phyloP scores from a whole-genome alignment of 371 early-diverging fungal genomes.

The Circinella umbellata region DNA sequence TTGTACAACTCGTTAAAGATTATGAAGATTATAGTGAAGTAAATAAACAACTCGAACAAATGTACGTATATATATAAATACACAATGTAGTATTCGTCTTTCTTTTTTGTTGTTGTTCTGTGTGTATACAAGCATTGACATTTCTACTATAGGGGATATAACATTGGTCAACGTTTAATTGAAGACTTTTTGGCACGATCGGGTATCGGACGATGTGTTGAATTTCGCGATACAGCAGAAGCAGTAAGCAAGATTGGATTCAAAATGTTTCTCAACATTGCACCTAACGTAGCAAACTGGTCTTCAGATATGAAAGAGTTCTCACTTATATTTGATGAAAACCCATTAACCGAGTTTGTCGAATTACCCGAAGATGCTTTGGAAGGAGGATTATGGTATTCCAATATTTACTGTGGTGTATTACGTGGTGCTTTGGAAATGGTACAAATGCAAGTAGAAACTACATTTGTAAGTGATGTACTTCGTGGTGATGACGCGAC shows the following conservation, averaged over 20 bases:
- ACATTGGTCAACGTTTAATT: constrained; percentile 94
- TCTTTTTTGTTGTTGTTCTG: no score
- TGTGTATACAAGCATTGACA: no score
- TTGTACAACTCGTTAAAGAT: constrained; percentile 94
- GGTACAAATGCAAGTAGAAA: constrained; percentile 95
- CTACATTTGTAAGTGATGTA: constrained; percentile 81
- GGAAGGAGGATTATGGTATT: constrained; percentile 92
- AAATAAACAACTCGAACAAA: constrained; percentile 96
- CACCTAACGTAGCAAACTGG: constrained; percentile 84
- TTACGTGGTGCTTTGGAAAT: constrained; percentile 95
- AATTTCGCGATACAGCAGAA: constrained; percentile 93
- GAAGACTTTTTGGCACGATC: constrained; percentile 96
- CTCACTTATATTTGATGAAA: constrained; percentile 90
- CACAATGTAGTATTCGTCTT: no score
- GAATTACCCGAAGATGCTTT: constrained; percentile 81
- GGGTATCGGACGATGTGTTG: constrained; percentile 80
- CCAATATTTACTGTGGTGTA: constrained; percentile 94
- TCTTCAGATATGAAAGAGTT: constrained; percentile 86
- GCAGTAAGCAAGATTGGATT: constrained; percentile 94
- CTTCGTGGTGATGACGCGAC: constrained; percentile 91
- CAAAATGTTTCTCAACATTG: constrained; percentile 93
- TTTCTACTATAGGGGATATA: constrained; percentile 82
- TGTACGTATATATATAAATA: constrained; percentile 56
- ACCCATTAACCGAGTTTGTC: constrained; percentile 93
- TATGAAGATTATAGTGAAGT: constrained; percentile 92